Evolutionary conservation across 805 yeast genomes (phyloP), one percentile per base, ranked within the genome.

Genomic region (Suhomyces vadensis): DNA sequence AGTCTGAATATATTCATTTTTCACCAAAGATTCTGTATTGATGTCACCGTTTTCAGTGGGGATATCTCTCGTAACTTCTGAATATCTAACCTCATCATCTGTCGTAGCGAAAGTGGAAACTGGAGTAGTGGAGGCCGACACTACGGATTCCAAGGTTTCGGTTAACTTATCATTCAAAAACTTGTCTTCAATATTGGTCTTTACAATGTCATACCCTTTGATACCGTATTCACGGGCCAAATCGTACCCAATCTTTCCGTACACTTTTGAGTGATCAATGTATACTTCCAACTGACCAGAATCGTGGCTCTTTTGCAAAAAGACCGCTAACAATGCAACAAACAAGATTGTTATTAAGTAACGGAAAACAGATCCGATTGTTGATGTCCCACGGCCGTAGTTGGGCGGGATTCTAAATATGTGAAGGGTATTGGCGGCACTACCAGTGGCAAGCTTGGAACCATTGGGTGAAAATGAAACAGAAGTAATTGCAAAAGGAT

Each of bases 401-500:
- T 73, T 74, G 19, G 63, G 65, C 3, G 94, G 91, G 16, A 88
- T 61, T 44, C 69, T 72, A 45, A 83, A 65, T 6, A 88, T 80
- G 52, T 76, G 80, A 22, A 89, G 77, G 1, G 88, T 75, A 48
- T 85, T 83, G 2, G 94, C 87, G 1, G 91, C 95, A 25, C 92
- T 83, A 0, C 81, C 83, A 17, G 88, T 77, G 2, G 88, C 92
- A 39, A 88, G 64, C 43, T 73, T 74, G 40, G 77, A 65, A 6
- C 91, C 89, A 57, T 80, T 74, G 10, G 86, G 83, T 4, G 89
- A 82, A 47, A 88, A 82, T 2, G 79, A 69, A 7, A 87, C 79
- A 35, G 78, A 75, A 0, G 97, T 89, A 41, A 89, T 82, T 20
- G 95, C 89, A 61, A 87, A 87, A 6, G 75, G 69, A 60, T 90